Percentiles rank a stretch among this genome's conserved stretches.
phyloP scores from a whole-genome alignment of 345 rosid species.

The Zanthoxylum bungeanum region DNA sequence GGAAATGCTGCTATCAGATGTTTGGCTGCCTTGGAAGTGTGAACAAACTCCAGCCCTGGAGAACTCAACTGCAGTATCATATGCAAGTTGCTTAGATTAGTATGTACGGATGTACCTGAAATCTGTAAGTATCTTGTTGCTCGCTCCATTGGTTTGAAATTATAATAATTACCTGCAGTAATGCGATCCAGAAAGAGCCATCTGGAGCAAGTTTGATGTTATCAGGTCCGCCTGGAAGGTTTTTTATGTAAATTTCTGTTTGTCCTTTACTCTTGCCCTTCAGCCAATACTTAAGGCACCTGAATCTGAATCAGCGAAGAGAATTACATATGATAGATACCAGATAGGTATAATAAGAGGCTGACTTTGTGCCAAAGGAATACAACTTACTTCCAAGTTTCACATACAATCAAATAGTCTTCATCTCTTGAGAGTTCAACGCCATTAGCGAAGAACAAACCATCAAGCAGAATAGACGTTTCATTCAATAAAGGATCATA shows the following conservation, averaged over 20 bases:
- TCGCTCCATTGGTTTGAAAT: not conserved
- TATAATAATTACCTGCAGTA: conserved; percentile 24
- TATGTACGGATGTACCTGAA: not conserved
- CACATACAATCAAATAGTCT: conserved; percentile 46
- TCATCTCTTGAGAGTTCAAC: conserved; percentile 45
- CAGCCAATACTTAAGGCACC: conserved; percentile 50
- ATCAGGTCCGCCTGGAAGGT: conserved; percentile 53
- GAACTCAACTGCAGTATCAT: conserved; percentile 20
- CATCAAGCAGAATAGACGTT: conserved; percentile 36
- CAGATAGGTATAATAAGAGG: not conserved
- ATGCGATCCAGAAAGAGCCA: conserved; percentile 56
- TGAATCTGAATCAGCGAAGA: conserved; percentile 26
- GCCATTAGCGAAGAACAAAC: conserved; percentile 41
- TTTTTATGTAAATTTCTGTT: conserved; percentile 38
- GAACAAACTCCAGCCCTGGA: conserved; percentile 34
- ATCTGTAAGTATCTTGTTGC: not conserved
- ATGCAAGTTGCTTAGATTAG: not conserved
- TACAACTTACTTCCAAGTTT: conserved; percentile 38
- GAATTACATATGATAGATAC: not conserved
- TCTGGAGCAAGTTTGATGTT: conserved; percentile 56
- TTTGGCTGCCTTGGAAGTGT: conserved; percentile 35
- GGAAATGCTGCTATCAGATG: conserved; percentile 33
- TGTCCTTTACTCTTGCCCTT: conserved; percentile 32
- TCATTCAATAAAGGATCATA: conserved; percentile 36
- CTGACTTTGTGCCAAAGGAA: not conserved